Base-by-base conservation (phyloP, 2,329 filamentous ascomycete genomes). In the Basipetospora sp. region DNA sequence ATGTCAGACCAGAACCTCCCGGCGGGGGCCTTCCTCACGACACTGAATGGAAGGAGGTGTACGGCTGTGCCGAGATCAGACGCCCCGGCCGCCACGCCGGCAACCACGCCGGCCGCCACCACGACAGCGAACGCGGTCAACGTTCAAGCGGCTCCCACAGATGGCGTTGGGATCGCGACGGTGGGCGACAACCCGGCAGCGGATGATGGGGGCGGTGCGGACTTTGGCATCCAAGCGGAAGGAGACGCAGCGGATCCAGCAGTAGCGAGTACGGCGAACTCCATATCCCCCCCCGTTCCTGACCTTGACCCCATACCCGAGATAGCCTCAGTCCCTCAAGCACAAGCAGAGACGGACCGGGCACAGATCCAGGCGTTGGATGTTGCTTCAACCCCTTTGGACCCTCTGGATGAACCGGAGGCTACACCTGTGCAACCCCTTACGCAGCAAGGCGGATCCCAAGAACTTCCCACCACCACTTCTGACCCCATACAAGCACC, bases 21-120 rank as follows among this genome's bases (percentile, higher is more conserved):
- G 44, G 51, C 53, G 48, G 62, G 65, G 49, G 61, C 62, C 42
- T 63, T 65, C 42, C 59, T 67, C 41, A 71, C 67, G 39, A 63
- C 53, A 34, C 56, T 71, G 39, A 53, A 60, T 41, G 66, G 65
- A 36, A 64, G 60, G 50, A 60, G 61, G 52, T 72, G 70, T 56
- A 73, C 69, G 47, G 67, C 64, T 42, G 56, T 71, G 44, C 67
- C 67, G 34, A 65, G 51, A 47, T 44, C 39, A 17, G 25, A 37
- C 18, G 38, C 28, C 18, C 40, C 17, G 42, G 42, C 28, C 42
- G 45, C 33, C 46, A 30, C 39, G 42, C 43, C 35, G 39, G 37
- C 38, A 40, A 41, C 29, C 47, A 40, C 41, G 44, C 40, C 46
- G 43, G 44, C 44, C 42, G 38, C 42, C 35, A 31, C 41, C 41